phyloP scores from a whole-genome alignment of 352 stramenopile genomes.

The Pythium apleroticum region DNA sequence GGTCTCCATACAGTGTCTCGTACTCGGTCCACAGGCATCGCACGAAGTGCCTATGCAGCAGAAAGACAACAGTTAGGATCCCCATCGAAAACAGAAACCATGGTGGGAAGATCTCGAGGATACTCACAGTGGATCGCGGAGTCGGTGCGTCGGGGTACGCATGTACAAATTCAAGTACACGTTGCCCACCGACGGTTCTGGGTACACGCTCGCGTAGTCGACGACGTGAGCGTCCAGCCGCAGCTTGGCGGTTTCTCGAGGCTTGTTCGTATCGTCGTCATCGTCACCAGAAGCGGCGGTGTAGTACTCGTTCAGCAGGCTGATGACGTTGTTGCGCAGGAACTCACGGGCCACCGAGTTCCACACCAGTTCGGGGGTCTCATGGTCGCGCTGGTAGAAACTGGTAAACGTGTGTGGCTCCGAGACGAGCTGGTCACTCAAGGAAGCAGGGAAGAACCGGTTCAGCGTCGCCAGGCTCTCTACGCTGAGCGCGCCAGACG shows the following conservation, averaged over 20 bases:
- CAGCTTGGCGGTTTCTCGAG: slow-evolving; percentile 27
- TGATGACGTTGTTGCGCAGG: slow-evolving; percentile 65
- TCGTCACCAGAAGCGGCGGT: slow-evolving; percentile 22
- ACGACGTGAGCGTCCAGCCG: slow-evolving; percentile 62
- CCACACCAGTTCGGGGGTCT: slow-evolving; percentile 95
- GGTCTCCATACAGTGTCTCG: slow-evolving; percentile 64
- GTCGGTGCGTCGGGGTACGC: slow-evolving; percentile 90
- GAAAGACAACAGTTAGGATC: background rate
- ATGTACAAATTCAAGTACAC: slow-evolving; percentile 93
- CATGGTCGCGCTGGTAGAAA: slow-evolving; percentile 86
- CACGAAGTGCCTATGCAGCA: slow-evolving; percentile 61
- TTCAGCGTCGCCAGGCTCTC: slow-evolving; percentile 54
- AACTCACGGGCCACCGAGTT: slow-evolving; percentile 85
- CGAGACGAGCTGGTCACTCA: slow-evolving; percentile 60
- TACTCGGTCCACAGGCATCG: slow-evolving; percentile 81
- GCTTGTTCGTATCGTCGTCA: slow-evolving; percentile 11
- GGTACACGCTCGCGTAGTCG: slow-evolving; percentile 74
- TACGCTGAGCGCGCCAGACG: slow-evolving; percentile 41
- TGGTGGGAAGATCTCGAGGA: slow-evolving; percentile 1
- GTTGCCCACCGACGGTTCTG: slow-evolving; percentile 74
- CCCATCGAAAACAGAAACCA: background rate
- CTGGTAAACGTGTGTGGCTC: slow-evolving; percentile 50
- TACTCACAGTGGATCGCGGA: slow-evolving; percentile 89
- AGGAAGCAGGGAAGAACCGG: slow-evolving; percentile 66
- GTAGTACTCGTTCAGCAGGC: slow-evolving; percentile 83